These are phyloP conservation scores for Pestalotiopsis sp. DNA, from an alignment of 2,329 filamentous ascomycete genomes.

Conservation along the genomic window DNA sequence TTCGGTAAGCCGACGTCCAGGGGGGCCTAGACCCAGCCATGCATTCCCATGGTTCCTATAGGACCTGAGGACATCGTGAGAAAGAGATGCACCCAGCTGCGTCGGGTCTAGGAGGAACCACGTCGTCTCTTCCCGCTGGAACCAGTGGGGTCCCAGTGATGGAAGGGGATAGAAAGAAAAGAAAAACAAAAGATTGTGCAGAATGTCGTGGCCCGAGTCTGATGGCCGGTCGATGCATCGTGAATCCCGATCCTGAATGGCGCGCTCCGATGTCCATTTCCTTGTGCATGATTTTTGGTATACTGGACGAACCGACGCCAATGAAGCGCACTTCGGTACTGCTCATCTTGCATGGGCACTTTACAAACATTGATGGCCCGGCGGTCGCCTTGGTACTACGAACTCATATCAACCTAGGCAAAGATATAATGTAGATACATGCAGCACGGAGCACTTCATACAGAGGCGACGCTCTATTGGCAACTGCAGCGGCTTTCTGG, in stretches of 20 bases:
- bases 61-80: slow-evolving; percentile 8
- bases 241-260: not conserved
- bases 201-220: not conserved
- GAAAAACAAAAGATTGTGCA: not conserved
- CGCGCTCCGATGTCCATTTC: not conserved
- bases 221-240: slow-evolving; percentile 2
- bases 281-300: not conserved
- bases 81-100: not conserved
- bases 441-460: no score
- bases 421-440: no score
- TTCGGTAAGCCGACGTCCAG: slow-evolving; percentile 10
- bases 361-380: no score
- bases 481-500: no score
- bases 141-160: not conserved
- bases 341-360: no score
- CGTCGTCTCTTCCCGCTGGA: not conserved
- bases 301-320: no score
- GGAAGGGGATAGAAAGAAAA: not conserved
- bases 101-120: not conserved
- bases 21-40: slow-evolving; percentile 13
- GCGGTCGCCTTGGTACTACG: no score
- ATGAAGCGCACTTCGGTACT: no score
- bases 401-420: no score
- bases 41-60: not conserved
- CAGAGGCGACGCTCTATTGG: no score